These are phyloP conservation scores for Candida glucosophila DNA, from an alignment of 1,139 yeast species.

Conservation along the genomic window DNA sequence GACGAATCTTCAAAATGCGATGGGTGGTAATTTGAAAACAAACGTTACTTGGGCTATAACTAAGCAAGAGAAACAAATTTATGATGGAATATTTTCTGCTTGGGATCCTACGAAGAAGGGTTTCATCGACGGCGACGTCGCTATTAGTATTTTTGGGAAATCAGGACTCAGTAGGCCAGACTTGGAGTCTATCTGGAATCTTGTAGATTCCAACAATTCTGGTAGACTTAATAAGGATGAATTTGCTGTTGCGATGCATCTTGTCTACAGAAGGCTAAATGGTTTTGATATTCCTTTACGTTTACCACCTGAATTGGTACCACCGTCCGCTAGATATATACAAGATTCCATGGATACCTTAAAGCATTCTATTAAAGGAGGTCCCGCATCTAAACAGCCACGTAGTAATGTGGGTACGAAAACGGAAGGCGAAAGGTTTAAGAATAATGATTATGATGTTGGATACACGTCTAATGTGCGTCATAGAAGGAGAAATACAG, in stretches of 20 bases:
- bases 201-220: constrained; percentile 61
- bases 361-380: constrained; percentile 35
- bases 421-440: constrained; percentile 54
- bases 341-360: constrained; percentile 37
- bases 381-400: constrained; percentile 29
- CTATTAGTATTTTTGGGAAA: constrained; percentile 81
- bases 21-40: constrained; percentile 44
- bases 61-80: constrained; percentile 76
- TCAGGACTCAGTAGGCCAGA: constrained; percentile 83
- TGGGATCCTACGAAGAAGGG: constrained; percentile 75
- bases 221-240: constrained; percentile 72
- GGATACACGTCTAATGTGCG: constrained; percentile 63
- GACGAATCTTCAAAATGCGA: constrained; percentile 37
- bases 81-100: constrained; percentile 80
- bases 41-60: constrained; percentile 70
- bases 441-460: constrained; percentile 56
- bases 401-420: constrained; percentile 13
- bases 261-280: constrained; percentile 65
- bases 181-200: constrained; percentile 84
- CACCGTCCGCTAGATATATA: constrained; percentile 65
- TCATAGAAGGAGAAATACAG: constrained; percentile 36
- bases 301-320: constrained; percentile 66
- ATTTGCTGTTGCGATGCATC: constrained; percentile 78
- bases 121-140: constrained; percentile 67
- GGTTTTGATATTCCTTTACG: constrained; percentile 66